These are phyloP conservation scores for Stagonosporopsis rhizophila DNA, from an alignment of 2,329 filamentous ascomycete species.

Conservation along the genomic window DNA sequence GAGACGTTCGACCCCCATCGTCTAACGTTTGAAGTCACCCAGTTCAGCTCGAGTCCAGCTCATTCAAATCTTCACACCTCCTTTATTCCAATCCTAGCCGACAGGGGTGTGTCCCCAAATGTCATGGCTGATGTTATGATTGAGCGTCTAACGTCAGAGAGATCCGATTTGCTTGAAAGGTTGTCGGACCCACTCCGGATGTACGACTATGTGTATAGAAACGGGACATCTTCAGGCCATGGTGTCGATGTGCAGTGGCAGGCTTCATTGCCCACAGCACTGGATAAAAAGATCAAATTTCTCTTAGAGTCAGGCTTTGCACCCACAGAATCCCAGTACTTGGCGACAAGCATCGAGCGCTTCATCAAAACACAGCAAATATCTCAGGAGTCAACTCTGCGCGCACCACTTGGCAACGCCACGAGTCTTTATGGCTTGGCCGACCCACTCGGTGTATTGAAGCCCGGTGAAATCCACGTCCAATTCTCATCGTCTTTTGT, in stretches of 20 bases:
- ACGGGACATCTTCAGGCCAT: too few relatives aligned
- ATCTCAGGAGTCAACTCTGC: slow-evolving; percentile 62
- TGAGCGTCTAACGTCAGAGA: slow-evolving; percentile 59
- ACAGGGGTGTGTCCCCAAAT: slow-evolving; percentile 59
- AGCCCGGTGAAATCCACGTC: slow-evolving; percentile 72
- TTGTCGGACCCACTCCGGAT: slow-evolving; percentile 65
- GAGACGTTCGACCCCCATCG: slow-evolving; percentile 56
- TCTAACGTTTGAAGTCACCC: slow-evolving; percentile 71
- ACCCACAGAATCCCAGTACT: slow-evolving; percentile 55
- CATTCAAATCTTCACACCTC: slow-evolving; percentile 69
- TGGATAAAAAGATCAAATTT: slow-evolving; percentile 39
- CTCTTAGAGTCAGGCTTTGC: slow-evolving; percentile 62
- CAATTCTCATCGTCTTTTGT: slow-evolving; percentile 69
- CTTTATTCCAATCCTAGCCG: slow-evolving; percentile 71
- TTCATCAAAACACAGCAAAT: slow-evolving; percentile 63
- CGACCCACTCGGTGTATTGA: slow-evolving; percentile 68
- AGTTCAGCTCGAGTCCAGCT: slow-evolving; percentile 55
- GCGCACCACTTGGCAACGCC: slow-evolving; percentile 67
- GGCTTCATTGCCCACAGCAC: slow-evolving; percentile 31
- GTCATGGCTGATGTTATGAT: slow-evolving; percentile 60
- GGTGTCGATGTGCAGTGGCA: slow-evolving; percentile 30
- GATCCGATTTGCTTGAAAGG: slow-evolving; percentile 60
- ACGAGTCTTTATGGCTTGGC: slow-evolving; percentile 71
- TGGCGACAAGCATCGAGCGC: slow-evolving; percentile 58
- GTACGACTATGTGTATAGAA: slow-evolving; percentile 50